Evolutionary conservation across 2,329 filamentous ascomycete genomes (phyloP), one percentile per base, ranked within the genome.

Genomic region (Parastagonospora nodorum): DNA sequence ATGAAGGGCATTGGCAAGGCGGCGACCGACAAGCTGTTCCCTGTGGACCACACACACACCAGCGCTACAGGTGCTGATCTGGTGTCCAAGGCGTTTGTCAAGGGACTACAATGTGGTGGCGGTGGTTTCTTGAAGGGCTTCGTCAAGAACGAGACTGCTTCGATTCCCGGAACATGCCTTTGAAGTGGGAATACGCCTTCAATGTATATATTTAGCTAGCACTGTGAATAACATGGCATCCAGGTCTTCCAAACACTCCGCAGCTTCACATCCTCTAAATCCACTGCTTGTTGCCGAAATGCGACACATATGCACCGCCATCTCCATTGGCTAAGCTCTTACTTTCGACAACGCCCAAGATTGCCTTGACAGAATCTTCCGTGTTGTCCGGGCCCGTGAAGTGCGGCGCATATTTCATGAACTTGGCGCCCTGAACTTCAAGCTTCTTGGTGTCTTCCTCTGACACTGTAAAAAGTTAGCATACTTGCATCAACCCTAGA

Each of bases 21-120:
- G 0, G 76, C 72, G 3, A 82, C 85, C 24, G 79, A 85, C 64
- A 72, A 74, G 0, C 76, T 80, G 54, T 88, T 80, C 53, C 82
- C 84, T 0, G 77, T 77, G 15, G 84, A 87, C 58, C 84, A 88
- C 67, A 88, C 84, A 0, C 85, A 87, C 66, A 86, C 84, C 2
- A 81, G 78, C 44, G 74, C 82, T 0, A 74, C 71, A 27, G 81
- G 84, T n/a, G 84, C 85, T 1, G 75, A 82, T 51, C 71, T 80
- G 4, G 80, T 83, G 45, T 79, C 83, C 0, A 75, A 81, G 59
- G 79, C 82, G 5, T 88, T 87, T 60, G 79, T 84, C 28, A 84
- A 84, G 74, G 84, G 76, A 0, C 65, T 85, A 12, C 74, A 77
- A 51, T 84, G 82, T 59, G 76, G 71, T 2, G 76, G 75, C 7